These are phyloP conservation scores for Colletotrichum costaricense DNA, from an alignment of 2,329 filamentous ascomycete species.

Conservation along the genomic window DNA sequence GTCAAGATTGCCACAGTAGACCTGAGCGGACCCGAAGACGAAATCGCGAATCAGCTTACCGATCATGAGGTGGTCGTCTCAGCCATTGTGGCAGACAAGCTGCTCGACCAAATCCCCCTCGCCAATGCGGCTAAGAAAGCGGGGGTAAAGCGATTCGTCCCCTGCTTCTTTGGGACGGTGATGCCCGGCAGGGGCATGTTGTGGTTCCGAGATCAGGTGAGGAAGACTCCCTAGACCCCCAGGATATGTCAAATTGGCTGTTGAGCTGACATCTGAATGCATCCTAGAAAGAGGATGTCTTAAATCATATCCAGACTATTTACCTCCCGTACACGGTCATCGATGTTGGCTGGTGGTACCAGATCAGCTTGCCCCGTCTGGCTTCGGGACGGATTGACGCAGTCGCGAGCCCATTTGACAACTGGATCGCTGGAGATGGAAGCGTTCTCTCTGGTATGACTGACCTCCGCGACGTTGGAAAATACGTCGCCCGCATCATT, in stretches of 20 bases:
- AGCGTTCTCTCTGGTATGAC: conserved; percentile 55
- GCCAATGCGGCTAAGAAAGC: conserved; percentile 59
- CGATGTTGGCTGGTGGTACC: conserved; percentile 70
- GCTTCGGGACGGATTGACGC: conserved; percentile 41
- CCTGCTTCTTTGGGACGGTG: conserved; percentile 60
- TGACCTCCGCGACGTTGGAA: conserved; percentile 64
- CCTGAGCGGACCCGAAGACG: conserved; percentile 46
- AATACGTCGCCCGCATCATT: conserved; percentile 62
- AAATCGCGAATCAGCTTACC: conserved; percentile 26
- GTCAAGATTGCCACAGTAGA: conserved; percentile 56
- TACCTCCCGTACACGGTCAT: conserved; percentile 66
- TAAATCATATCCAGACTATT: conserved; percentile 59
- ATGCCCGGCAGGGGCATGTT: conserved; percentile 51
- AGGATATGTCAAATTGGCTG: too few relatives aligned
- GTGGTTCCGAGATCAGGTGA: conserved; percentile 38
- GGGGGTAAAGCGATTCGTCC: conserved; percentile 63
- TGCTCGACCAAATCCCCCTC: conserved; percentile 56
- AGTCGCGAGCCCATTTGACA: conserved; percentile 33
- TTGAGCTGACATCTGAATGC: not conserved
- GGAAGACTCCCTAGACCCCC: not conserved
- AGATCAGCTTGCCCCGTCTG: conserved; percentile 48
- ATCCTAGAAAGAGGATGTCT: conserved; percentile 58
- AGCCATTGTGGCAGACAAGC: conserved; percentile 47
- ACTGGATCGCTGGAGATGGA: conserved; percentile 58
- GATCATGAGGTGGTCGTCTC: conserved; percentile 54